phyloP scores from a whole-genome alignment of 2,329 filamentous ascomycete species.

The Sporothrix curviconia region DNA sequence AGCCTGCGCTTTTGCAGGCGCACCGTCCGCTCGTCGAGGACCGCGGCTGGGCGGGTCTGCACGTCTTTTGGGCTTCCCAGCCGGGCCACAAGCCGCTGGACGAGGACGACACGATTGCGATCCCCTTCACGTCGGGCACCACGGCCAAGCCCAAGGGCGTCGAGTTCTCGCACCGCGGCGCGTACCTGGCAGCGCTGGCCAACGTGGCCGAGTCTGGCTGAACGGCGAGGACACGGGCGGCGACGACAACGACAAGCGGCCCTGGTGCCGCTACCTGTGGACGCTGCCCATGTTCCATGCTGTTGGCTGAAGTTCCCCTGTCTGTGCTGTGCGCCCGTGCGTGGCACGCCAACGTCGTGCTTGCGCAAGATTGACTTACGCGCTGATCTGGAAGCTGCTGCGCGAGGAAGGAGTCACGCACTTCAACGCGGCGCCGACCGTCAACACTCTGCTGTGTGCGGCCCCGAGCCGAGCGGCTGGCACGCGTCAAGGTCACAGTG shows the following conservation, averaged over 20 bases:
- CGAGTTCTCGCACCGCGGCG: conserved; percentile 80
- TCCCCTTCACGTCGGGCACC: conserved; percentile 91
- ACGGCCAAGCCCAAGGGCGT: conserved; percentile 90
- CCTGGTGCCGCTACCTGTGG: conserved; percentile 72
- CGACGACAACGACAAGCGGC: background rate
- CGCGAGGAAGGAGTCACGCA: conserved; percentile 86
- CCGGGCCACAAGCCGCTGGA: conserved; percentile 40
- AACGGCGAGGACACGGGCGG: conserved; percentile 38
- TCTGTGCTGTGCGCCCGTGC: conserved; percentile 79
- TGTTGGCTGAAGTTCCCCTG: conserved; percentile 80
- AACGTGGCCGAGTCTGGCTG: conserved; percentile 83
- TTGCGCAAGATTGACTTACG: conserved; percentile 92
- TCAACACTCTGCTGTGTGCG: conserved; percentile 87
- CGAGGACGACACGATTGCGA: conserved; percentile 76
- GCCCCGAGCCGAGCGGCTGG: conserved; percentile 64
- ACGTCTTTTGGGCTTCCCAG: conserved; percentile 43
- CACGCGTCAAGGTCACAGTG: conserved; percentile 77
- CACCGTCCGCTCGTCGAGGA: conserved; percentile 23
- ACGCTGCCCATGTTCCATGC: conserved; percentile 82
- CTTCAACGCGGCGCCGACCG: conserved; percentile 92
- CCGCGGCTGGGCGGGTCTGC: conserved; percentile 61
- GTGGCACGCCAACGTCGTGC: conserved; percentile 94
- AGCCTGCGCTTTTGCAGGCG: conserved; percentile 67
- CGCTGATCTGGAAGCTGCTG: conserved; percentile 81
- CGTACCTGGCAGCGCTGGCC: conserved; percentile 74